Evolutionary conservation across 2,329 filamentous ascomycete genomes (phyloP).

Genomic region (Metarhizium sp.): DNA sequence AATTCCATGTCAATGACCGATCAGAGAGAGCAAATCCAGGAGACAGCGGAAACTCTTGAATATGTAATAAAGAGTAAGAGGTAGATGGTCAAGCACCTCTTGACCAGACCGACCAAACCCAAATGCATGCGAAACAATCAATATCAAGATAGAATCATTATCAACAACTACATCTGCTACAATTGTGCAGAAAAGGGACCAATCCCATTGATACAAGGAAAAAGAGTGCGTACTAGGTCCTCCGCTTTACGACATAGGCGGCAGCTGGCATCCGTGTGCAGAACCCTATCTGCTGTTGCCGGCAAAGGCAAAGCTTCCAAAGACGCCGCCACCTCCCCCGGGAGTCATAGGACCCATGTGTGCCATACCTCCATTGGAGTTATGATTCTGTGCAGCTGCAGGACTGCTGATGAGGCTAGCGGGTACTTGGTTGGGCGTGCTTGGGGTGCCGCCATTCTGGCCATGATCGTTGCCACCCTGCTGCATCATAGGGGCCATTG

Average conservation of each 20-base stretch:
- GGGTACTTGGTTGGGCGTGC: slow-evolving; percentile 59
- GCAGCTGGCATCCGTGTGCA: slow-evolving; percentile 8
- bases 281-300: slow-evolving; percentile 25
- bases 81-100: not conserved
- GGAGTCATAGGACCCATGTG: slow-evolving; percentile 68
- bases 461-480: slow-evolving; percentile 28
- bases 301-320: slow-evolving; percentile 60
- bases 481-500: slow-evolving; percentile 25
- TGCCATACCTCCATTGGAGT: slow-evolving; percentile 41
- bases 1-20: too few species aligned
- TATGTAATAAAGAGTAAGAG: not conserved
- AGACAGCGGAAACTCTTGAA: not conserved
- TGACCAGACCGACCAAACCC: not conserved
- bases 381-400: slow-evolving; percentile 39
- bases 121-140: not conserved
- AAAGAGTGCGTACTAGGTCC: not conserved
- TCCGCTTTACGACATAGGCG: slow-evolving; percentile 1
- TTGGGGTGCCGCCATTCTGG: slow-evolving; percentile 36
- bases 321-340: slow-evolving; percentile 63
- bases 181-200: not conserved
- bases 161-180: not conserved
- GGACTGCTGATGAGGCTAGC: slow-evolving; percentile 36
- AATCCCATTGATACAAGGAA: not conserved
- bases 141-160: not conserved
- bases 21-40: not conserved